Evolutionary conservation across 2,329 filamentous ascomycete species (phyloP).

Genomic region (Hymenoscyphus repandus): DNA sequence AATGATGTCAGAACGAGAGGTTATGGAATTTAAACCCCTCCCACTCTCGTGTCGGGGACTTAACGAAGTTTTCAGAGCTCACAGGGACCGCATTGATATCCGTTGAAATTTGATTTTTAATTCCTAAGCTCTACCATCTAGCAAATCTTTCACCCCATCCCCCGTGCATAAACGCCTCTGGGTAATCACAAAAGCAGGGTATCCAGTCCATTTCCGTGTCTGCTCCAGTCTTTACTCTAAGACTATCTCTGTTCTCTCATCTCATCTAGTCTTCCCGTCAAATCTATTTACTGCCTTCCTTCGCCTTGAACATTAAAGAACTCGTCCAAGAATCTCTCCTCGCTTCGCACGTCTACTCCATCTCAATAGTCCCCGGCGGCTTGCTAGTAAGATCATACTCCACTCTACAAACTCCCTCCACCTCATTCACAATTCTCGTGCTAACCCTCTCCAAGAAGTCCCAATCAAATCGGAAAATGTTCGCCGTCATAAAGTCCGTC

Average conservation of each 20-base stretch:
- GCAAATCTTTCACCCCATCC: not conserved
- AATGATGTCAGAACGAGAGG: too few relatives aligned
- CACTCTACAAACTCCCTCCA: conserved; percentile 60
- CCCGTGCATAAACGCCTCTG: too few relatives aligned
- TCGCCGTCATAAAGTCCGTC: conserved; percentile 37
- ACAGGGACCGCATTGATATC: too few relatives aligned
- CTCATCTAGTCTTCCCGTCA: too few relatives aligned
- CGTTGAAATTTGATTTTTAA: too few relatives aligned
- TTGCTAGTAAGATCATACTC: conserved; percentile 59
- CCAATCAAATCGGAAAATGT: conserved; percentile 31
- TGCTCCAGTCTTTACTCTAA: not conserved
- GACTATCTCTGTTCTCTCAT: too few relatives aligned
- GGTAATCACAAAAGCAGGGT: not conserved
- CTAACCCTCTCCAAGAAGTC: conserved; percentile 61
- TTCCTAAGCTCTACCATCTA: not conserved
- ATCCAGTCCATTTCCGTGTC: not conserved
- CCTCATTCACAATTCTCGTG: conserved; percentile 66
- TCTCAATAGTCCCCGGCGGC: conserved; percentile 57
- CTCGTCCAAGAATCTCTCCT: too few relatives aligned
- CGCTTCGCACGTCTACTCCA: conserved; percentile 48
- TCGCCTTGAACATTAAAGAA: too few relatives aligned
- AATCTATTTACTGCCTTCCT: too few relatives aligned
- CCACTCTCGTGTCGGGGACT: too few relatives aligned
- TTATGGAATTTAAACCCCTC: too few relatives aligned
- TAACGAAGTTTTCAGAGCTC: too few relatives aligned